These are phyloP conservation scores for Acer saccharum DNA, from an alignment of 345 rosid species.

Conservation along the genomic window DNA sequence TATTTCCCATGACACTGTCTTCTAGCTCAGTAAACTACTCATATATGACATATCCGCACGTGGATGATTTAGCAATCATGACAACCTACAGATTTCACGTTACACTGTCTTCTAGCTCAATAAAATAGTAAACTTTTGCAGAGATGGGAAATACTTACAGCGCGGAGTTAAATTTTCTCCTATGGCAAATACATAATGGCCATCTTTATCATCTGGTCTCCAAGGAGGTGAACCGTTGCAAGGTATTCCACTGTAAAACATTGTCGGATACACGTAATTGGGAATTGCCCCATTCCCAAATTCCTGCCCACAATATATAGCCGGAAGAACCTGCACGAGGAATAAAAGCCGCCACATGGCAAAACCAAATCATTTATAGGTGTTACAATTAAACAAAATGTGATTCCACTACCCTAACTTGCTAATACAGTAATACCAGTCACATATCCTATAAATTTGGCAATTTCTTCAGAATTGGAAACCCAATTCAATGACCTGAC, in stretches of 20 bases:
- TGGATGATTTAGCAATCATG: background rate
- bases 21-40: background rate
- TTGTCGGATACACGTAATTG: slow-evolving; percentile 45
- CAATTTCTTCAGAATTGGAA: background rate
- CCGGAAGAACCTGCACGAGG: slow-evolving; percentile 50
- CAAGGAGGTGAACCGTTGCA: slow-evolving; percentile 67
- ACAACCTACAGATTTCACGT: background rate
- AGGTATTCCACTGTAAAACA: slow-evolving; percentile 51
- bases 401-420: background rate
- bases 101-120: background rate
- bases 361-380: background rate
- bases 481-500: background rate
- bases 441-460: background rate
- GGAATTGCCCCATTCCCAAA: slow-evolving; percentile 48
- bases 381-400: background rate
- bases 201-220: slow-evolving; percentile 87
- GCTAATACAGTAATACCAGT: background rate
- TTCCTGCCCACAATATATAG: slow-evolving; percentile 58
- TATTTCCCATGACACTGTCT: background rate
- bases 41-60: background rate
- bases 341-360: background rate
- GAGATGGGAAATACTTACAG: slow-evolving; percentile 39
- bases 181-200: slow-evolving; percentile 67
- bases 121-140: background rate
- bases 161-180: slow-evolving; percentile 71